Evolutionary conservation across 1,139 yeast genomes (phyloP).

Genomic region (Scheffersomyces stambukii): DNA sequence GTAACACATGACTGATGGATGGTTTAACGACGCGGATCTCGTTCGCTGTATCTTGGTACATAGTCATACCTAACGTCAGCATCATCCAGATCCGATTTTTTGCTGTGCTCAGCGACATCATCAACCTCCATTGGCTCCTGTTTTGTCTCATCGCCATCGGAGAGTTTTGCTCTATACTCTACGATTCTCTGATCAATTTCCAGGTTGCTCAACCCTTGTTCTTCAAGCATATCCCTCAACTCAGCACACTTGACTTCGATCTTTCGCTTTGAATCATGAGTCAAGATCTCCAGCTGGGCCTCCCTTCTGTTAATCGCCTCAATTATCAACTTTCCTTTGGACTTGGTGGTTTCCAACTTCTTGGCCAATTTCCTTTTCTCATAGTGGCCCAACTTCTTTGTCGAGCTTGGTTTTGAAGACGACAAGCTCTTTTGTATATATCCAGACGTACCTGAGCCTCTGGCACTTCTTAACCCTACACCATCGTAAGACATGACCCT

Average conservation of each 20-base stretch:
- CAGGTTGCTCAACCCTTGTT: slow-evolving; percentile 30
- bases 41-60: slow-evolving; percentile 5
- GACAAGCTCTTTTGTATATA: slow-evolving; percentile 52
- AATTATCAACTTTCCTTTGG: slow-evolving; percentile 14
- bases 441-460: slow-evolving; percentile 77
- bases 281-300: slow-evolving; percentile 27
- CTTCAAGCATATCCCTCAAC: slow-evolving; percentile 53
- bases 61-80: slow-evolving; percentile 2
- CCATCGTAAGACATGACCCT: slow-evolving; percentile 60
- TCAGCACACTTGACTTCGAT: slow-evolving; percentile 56
- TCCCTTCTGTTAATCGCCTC: slow-evolving; percentile 15
- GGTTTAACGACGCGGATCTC: slow-evolving; percentile 1
- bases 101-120: no score
- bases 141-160: background rate
- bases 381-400: slow-evolving; percentile 15
- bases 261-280: slow-evolving; percentile 45
- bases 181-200: slow-evolving; percentile 20
- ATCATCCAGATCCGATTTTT: background rate
- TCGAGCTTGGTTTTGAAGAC: slow-evolving; percentile 15
- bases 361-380: slow-evolving; percentile 10
- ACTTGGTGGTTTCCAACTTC: slow-evolving; percentile 10
- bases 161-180: slow-evolving; percentile 20
- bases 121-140: background rate
- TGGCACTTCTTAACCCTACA: slow-evolving; percentile 57
- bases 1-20: no score